A percentile compares a stretch with the other conserved stretches of the same genome.
These are phyloP conservation scores for Yarrowia sp. DNA, from an alignment of 805 yeast species.

Conservation along the genomic window DNA sequence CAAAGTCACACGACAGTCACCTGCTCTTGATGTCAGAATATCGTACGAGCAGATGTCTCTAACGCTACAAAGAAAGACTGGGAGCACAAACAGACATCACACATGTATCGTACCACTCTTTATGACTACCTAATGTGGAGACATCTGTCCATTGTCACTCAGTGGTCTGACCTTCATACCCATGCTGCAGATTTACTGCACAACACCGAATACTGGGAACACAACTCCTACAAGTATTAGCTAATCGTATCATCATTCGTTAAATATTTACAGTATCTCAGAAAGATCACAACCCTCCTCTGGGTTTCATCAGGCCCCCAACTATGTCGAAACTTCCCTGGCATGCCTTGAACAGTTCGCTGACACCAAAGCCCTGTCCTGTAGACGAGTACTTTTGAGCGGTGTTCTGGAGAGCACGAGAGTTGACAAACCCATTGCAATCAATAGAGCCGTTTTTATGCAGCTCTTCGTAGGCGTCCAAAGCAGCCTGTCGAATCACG, in stretches of 20 bases:
- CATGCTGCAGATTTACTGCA: too few species aligned
- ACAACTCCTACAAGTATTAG: too few species aligned
- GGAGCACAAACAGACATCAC: too few species aligned
- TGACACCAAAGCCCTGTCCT: conserved; percentile 23
- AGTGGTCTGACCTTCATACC: too few species aligned
- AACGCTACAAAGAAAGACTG: too few species aligned
- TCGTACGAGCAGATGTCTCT: too few species aligned
- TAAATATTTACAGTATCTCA: conserved; percentile 22
- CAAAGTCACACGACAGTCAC: too few species aligned
- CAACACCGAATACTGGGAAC: too few species aligned
- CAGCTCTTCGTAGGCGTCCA: conserved; percentile 35
- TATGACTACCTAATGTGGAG: too few species aligned
- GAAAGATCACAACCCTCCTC: conserved; percentile 8
- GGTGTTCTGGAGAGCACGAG: conserved; percentile 17
- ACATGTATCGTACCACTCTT: too few species aligned
- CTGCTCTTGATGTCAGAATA: too few species aligned
- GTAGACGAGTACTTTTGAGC: conserved; percentile 28
- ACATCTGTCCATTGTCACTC: too few species aligned
- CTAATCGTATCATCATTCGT: conserved; percentile 15
- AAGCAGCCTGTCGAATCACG: conserved; percentile 32
- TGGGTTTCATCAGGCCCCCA: conserved; percentile 31
- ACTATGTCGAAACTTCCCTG: conserved; percentile 14
- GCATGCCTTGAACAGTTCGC: conserved; percentile 25
- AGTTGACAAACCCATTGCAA: conserved; percentile 23
- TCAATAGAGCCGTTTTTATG: conserved; percentile 17